A percentile compares a stretch with the other conserved stretches of the same genome.
Evolutionary conservation across 371 early-diverging fungal genomes (phyloP).

Genomic region (Haplosporangium sp.): DNA sequence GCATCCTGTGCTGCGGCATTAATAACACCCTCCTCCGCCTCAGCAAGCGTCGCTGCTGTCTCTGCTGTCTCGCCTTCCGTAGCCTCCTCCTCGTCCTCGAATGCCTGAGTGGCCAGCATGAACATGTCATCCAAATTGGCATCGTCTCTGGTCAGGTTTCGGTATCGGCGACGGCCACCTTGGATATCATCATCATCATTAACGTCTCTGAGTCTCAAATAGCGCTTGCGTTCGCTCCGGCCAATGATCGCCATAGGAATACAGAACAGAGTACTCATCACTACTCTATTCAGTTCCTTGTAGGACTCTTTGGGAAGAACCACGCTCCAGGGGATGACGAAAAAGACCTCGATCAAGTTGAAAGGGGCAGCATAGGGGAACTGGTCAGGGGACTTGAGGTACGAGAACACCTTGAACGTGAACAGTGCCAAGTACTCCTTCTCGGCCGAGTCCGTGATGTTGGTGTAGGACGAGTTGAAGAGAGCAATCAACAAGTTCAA

Average conservation of each 20-base stretch:
- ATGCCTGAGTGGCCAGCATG: constrained; percentile 35
- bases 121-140: constrained; percentile 32
- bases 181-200: constrained; percentile 31
- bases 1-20: not conserved
- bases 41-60: constrained; percentile 7
- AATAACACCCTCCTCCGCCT: constrained; percentile 38
- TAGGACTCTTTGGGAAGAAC: constrained; percentile 28
- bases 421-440: constrained; percentile 54
- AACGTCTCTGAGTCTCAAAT: constrained; percentile 22
- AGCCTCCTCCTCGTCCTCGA: constrained; percentile 1
- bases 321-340: constrained; percentile 35
- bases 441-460: constrained; percentile 53
- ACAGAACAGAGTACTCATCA: constrained; percentile 40
- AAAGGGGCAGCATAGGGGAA: constrained; percentile 56
- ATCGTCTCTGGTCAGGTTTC: constrained; percentile 34
- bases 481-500: constrained; percentile 55
- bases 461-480: constrained; percentile 57
- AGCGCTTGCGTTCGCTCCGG: constrained; percentile 26
- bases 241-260: constrained; percentile 33
- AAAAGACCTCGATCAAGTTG: constrained; percentile 53
- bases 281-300: constrained; percentile 17
- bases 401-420: constrained; percentile 56
- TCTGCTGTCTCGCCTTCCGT: not conserved
- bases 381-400: constrained; percentile 51
- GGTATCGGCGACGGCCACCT: constrained; percentile 40